These are phyloP conservation scores for Sonneratia alba DNA, from an alignment of 345 rosid genomes.

Conservation along the genomic window DNA sequence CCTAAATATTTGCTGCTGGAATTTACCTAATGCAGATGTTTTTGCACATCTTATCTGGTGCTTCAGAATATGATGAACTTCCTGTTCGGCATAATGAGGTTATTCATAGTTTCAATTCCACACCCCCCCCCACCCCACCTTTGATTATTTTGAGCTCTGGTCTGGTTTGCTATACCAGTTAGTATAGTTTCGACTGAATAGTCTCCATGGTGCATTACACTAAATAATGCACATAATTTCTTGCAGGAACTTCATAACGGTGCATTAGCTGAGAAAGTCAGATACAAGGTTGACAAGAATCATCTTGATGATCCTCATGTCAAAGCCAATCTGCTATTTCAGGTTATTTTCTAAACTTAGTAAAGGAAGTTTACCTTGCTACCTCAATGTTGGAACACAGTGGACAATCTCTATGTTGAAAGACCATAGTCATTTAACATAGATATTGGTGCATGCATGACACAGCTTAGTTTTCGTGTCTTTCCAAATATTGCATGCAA, in stretches of 20 bases:
- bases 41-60: constrained; percentile 77
- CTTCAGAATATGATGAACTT: constrained; percentile 89
- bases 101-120: constrained; percentile 9
- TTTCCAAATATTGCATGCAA: background rate
- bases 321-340: constrained; percentile 81
- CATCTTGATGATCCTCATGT: constrained; percentile 90
- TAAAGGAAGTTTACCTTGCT: background rate
- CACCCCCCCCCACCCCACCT: too few relatives aligned
- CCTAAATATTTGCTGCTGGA: constrained; percentile 5
- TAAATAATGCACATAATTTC: constrained; percentile 6
- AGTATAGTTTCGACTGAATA: background rate
- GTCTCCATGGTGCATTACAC: background rate
- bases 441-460: background rate
- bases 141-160: background rate
- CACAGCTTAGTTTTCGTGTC: background rate
- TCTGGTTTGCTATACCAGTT: background rate
- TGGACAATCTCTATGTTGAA: background rate
- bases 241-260: constrained; percentile 74
- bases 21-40: constrained; percentile 40
- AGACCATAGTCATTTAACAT: background rate
- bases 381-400: background rate
- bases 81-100: constrained; percentile 99
- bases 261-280: constrained; percentile 60
- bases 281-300: constrained; percentile 60
- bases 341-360: constrained; percentile 30